Base-by-base conservation (phyloP, 768 basidiomycete species). In the Tylopilus subfusipes region DNA sequence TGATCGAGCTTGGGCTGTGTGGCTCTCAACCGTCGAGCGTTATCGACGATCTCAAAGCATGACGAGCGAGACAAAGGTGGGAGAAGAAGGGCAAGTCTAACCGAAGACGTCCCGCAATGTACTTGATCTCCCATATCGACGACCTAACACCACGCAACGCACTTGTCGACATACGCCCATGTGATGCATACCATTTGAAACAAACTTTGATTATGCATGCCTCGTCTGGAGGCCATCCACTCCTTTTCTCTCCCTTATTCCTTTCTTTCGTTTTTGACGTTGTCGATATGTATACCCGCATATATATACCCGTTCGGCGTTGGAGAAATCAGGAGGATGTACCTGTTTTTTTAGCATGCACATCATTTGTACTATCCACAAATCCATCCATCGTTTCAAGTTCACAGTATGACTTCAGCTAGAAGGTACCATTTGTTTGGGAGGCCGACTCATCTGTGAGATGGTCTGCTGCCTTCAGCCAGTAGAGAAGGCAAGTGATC, bases 1-100 rank as follows among this genome's bases (percentile, higher is more conserved):
- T 42, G 21, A 33, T 55, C 30, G 62, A 67, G 49, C 59, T 64
- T 19, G 53, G 48, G n/a, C 16, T 55, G 13, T 53, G 27, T 16
- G 40, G 10, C 29, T 52, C 62, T 6, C 6, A 48, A n/a, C 51
- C 56, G 3, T 30, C 50, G 19, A 56, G 48, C 16, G 10, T 54
- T 21, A 44, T 50, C n/a, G 45, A 52, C 18, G 43, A 61, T 13
- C 10, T 44, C 6, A 51, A 53, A 12, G 24, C 29, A 34, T 54
- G 48, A 61, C 31, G 2, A 14, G 14, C 6, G 4, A n/a, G 43
- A 34, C 38, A 3, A 4, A 11, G 25, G 12, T 14, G 12, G 12
- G 21, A 38, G 47, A 18, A n/a, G 8, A 31, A 10, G n/a, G 13
- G 24, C 22, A 24, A 6, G 30, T 14, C 33, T 34, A 34, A 14